Percentiles rank a stretch among this genome's conserved stretches.
Conservation (phyloP, 352 stramenopile genomes). For the Plasmopara muralis region DNA sequence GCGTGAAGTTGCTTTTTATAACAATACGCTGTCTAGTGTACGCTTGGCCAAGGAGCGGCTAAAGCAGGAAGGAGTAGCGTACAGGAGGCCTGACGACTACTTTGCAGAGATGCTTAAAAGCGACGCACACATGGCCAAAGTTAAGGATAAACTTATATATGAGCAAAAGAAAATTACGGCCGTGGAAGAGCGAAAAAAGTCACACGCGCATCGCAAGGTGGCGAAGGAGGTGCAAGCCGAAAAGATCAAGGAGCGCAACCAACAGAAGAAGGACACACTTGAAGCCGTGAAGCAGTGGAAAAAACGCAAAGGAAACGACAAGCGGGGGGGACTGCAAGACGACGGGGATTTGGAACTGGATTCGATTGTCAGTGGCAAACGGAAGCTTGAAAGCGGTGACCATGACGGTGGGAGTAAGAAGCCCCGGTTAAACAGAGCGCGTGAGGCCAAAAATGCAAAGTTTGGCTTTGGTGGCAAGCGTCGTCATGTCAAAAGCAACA, state of each 20-base stretch:
- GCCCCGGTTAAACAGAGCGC: slow-evolving; percentile 56
- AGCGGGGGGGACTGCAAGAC: slow-evolving; percentile 45
- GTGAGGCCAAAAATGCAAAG: slow-evolving; percentile 75
- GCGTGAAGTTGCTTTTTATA: slow-evolving; percentile 96
- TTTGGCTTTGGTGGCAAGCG: slow-evolving; percentile 83
- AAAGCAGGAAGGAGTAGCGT: slow-evolving; percentile 70
- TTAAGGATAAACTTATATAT: slow-evolving; percentile 99
- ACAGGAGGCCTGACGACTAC: slow-evolving; percentile 95
- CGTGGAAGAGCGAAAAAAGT: slow-evolving; percentile 96
- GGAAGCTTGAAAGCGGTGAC: slow-evolving; percentile 39
- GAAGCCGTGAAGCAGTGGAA: slow-evolving; percentile 86
- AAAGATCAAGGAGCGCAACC: slow-evolving; percentile 73
- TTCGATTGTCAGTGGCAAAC: slow-evolving; percentile 55
- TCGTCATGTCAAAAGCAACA: slow-evolving; percentile 69
- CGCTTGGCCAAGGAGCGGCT: slow-evolving; percentile 66
- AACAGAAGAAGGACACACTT: slow-evolving; percentile 87
- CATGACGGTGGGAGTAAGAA: slow-evolving; percentile 56
- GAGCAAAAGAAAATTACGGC: slow-evolving; percentile 99
- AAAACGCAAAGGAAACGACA: slow-evolving; percentile 76
- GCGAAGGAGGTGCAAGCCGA: slow-evolving; percentile 91
- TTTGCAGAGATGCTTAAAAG: slow-evolving; percentile 99
- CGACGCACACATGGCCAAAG: slow-evolving; percentile 92
- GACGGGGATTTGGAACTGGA: slow-evolving; percentile 62
- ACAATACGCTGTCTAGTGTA: slow-evolving; percentile 77
- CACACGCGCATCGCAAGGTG: slow-evolving; percentile 94